phyloP scores from a whole-genome alignment of 345 rosid genomes.

The Camelina neglecta region DNA sequence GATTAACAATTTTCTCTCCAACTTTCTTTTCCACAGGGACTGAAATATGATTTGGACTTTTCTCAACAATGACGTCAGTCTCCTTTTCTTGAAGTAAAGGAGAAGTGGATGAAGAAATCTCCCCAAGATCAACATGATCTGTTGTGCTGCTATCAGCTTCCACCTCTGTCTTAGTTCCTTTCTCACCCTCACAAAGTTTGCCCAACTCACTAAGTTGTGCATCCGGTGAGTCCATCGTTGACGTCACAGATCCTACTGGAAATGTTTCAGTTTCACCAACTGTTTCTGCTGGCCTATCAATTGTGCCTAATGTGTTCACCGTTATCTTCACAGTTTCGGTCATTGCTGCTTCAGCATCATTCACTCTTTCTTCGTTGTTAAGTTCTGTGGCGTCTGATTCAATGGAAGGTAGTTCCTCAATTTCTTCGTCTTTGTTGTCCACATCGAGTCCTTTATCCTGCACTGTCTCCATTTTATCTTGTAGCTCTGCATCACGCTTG shows the following conservation, averaged over 20 bases:
- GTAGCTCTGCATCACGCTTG: constrained; percentile 18
- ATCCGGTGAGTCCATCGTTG: constrained; percentile 37
- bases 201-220: constrained; percentile 34
- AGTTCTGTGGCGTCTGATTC: constrained; percentile 15
- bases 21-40: constrained; percentile 19
- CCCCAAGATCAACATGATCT: constrained; percentile 20
- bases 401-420: constrained; percentile 19
- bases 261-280: constrained; percentile 54
- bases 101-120: constrained; percentile 27
- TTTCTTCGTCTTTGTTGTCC: constrained; percentile 17
- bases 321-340: constrained; percentile 26
- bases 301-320: constrained; percentile 10
- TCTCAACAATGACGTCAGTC: constrained; percentile 29
- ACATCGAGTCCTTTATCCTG: constrained; percentile 15
- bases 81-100: constrained; percentile 22
- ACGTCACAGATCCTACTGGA: constrained; percentile 51
- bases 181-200: constrained; percentile 15
- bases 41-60: constrained; percentile 19
- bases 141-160: constrained; percentile 17
- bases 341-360: constrained; percentile 17
- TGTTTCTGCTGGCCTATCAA: constrained; percentile 37
- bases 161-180: constrained; percentile 20
- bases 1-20: constrained; percentile 22
- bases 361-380: constrained; percentile 35
- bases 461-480: neutral